phyloP scores from a whole-genome alignment of 805 yeast species.

The Suhomyces sp. region DNA sequence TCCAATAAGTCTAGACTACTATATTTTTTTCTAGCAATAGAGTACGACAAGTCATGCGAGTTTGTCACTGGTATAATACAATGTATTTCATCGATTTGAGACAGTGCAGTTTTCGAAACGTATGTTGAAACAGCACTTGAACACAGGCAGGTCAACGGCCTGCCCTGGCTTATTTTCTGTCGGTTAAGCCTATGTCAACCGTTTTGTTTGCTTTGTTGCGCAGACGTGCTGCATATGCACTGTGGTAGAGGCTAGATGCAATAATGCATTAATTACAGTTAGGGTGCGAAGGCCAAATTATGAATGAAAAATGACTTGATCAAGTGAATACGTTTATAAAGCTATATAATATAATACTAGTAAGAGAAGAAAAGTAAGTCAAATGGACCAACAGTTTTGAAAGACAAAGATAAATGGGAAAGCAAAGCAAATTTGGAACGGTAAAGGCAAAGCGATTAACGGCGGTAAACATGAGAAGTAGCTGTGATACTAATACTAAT shows the following conservation, averaged over 20 bases:
- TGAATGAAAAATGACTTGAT: not conserved
- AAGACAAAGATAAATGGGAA: not conserved
- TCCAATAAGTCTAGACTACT: not conserved
- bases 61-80: too few relatives aligned
- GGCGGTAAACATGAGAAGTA: not conserved
- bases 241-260: not conserved
- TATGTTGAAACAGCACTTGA: too few relatives aligned
- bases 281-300: not conserved
- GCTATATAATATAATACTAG: not conserved
- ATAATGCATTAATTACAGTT: not conserved
- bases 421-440: not conserved
- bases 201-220: not conserved
- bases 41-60: too few relatives aligned
- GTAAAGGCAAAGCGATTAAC: not conserved
- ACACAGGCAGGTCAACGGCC: not conserved
- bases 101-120: too few relatives aligned
- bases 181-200: not conserved
- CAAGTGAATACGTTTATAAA: not conserved
- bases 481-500: not conserved
- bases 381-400: not conserved
- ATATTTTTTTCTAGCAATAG: not conserved
- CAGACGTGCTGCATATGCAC: not conserved
- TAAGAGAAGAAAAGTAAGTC: not conserved
- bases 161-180: not conserved
- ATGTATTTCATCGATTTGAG: too few relatives aligned